These are phyloP conservation scores for Phytopythium litorale DNA, from an alignment of 352 stramenopile species.

Conservation along the genomic window DNA sequence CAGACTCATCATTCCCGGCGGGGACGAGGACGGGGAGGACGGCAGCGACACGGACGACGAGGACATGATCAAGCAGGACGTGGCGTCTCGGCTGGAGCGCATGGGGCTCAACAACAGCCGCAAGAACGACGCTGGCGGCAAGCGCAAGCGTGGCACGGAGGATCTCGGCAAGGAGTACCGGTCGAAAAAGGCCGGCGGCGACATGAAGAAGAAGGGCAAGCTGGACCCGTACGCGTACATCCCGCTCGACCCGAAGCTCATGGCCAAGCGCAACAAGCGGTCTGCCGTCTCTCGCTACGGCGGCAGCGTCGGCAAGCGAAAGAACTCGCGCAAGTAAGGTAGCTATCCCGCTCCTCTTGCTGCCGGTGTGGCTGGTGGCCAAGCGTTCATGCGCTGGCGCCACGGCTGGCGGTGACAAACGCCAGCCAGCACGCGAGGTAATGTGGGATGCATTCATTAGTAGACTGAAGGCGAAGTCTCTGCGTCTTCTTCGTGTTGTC, in stretches of 20 bases:
- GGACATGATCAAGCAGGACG: slow-evolving; percentile 81
- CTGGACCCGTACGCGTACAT: slow-evolving; percentile 98
- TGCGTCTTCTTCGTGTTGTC: neutral
- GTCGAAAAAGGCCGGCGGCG: slow-evolving; percentile 94
- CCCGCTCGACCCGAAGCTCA: slow-evolving; percentile 94
- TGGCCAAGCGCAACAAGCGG: slow-evolving; percentile 88
- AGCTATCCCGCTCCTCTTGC: neutral
- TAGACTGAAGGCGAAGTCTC: neutral
- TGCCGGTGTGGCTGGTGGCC: neutral
- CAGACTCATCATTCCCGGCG: slow-evolving; percentile 78
- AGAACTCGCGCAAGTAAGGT: slow-evolving; percentile 43
- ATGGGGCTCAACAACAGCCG: slow-evolving; percentile 68
- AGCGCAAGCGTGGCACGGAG: slow-evolving; percentile 62
- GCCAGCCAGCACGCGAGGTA: neutral
- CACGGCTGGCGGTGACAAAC: neutral
- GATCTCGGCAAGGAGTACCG: slow-evolving; percentile 91
- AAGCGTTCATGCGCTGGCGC: neutral
- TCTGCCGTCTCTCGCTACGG: slow-evolving; percentile 74
- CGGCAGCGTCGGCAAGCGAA: slow-evolving; percentile 72
- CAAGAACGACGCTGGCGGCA: slow-evolving; percentile 20
- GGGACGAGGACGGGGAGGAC: slow-evolving; percentile 48
- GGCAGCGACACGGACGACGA: slow-evolving; percentile 61
- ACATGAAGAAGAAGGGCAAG: slow-evolving; percentile 97
- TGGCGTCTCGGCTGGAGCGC: slow-evolving; percentile 71
- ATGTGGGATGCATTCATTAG: slow-evolving; percentile 3